phyloP scores from a whole-genome alignment of 441 rosid genomes.

The Pelargonium australe region DNA sequence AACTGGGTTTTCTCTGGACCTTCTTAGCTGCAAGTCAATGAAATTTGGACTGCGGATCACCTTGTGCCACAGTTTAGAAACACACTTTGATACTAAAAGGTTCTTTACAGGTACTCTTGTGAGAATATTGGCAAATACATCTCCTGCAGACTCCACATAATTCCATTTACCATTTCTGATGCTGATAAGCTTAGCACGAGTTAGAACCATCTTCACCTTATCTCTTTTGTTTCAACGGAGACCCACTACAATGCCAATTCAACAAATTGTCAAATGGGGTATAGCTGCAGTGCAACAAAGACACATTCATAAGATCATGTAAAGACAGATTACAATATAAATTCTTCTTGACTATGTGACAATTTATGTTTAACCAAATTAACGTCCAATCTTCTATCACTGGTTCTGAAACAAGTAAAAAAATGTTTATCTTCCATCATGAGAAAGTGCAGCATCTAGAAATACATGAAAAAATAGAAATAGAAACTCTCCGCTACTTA shows the following conservation, averaged over 20 bases:
- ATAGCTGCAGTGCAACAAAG: neutral
- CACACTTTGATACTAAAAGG: slow-evolving; percentile 3
- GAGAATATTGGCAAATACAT: slow-evolving; percentile 14
- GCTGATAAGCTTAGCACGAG: slow-evolving; percentile 7
- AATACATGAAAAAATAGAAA: too few species aligned
- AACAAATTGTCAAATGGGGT: neutral
- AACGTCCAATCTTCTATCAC: neutral
- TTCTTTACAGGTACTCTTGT: slow-evolving; percentile 21
- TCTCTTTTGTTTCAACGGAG: neutral
- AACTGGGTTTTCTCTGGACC: slow-evolving; percentile 16
- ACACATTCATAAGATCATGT: neutral
- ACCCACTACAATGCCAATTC: neutral
- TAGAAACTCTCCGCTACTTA: too few species aligned
- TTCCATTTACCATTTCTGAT: slow-evolving; percentile 4
- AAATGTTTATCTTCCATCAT: neutral
- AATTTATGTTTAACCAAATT: neutral
- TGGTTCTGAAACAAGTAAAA: neutral
- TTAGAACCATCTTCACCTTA: slow-evolving; percentile 20
- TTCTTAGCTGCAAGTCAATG: slow-evolving; percentile 12
- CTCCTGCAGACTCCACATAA: slow-evolving; percentile 9
- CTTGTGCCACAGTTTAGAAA: slow-evolving; percentile 15
- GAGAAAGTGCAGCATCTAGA: neutral
- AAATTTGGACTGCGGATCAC: slow-evolving; percentile 14
- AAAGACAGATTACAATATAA: neutral
- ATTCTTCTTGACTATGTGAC: neutral